Percentiles rank a stretch among this genome's conserved stretches.
phyloP scores from a whole-genome alignment of 225 moss, liverwort and hornwort species.

The Anthoceros angustus region DNA sequence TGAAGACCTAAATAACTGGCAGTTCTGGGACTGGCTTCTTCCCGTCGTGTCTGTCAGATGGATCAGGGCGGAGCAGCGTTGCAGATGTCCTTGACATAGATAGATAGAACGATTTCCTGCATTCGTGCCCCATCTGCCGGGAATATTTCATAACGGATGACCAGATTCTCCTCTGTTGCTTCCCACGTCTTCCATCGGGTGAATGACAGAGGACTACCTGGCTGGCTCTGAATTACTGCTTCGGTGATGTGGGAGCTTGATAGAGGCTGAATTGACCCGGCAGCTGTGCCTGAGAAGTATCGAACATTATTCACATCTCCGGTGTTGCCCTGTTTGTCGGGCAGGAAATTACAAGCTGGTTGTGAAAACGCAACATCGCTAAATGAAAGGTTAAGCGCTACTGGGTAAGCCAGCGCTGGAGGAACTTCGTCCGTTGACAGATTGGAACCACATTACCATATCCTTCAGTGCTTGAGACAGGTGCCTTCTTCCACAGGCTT shows the following conservation, averaged over 20 bases:
- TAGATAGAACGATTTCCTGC: conserved; percentile 13
- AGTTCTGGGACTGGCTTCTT: too few relatives aligned
- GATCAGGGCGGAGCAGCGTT: too few relatives aligned
- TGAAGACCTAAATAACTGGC: too few relatives aligned
- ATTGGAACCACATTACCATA: too few relatives aligned
- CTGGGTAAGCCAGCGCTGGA: conserved; percentile 14
- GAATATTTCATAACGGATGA: conserved; percentile 26
- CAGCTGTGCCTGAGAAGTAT: conserved; percentile 33
- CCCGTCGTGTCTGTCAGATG: neutral
- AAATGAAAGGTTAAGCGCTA: conserved; percentile 24
- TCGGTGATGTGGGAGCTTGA: neutral
- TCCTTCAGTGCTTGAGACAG: neutral
- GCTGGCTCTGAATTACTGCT: neutral
- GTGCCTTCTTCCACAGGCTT: neutral
- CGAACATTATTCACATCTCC: conserved; percentile 20
- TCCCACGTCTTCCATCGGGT: conserved; percentile 34
- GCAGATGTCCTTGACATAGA: neutral
- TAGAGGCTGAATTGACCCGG: conserved; percentile 2
- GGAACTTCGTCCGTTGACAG: too few relatives aligned
- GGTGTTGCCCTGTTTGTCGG: conserved; percentile 30
- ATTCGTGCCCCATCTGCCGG: conserved; percentile 37
- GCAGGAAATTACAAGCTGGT: conserved; percentile 16
- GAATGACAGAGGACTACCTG: neutral
- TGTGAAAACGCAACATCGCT: conserved; percentile 10
- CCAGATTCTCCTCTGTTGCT: conserved; percentile 35